Conservation (phyloP, 768 basidiomycete species). For the Wakefieldia striispora region DNA sequence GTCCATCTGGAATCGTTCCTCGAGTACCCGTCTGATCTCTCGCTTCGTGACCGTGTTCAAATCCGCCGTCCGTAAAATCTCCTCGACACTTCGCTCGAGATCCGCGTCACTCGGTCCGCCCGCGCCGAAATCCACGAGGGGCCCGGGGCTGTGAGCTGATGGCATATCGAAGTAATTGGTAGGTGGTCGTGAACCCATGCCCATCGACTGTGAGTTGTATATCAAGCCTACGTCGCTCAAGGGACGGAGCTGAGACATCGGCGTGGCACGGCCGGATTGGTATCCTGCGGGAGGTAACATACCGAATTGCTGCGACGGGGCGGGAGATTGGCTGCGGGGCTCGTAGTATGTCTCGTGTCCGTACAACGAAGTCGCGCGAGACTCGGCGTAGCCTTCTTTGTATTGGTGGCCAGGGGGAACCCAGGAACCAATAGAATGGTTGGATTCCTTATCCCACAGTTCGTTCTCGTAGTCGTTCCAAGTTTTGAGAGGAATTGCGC, state of each 20-base stretch:
- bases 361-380: slow-evolving; percentile 76
- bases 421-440: slow-evolving; percentile 94
- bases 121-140: slow-evolving; percentile 39
- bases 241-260: slow-evolving; percentile 45
- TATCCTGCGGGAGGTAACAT: slow-evolving; percentile 61
- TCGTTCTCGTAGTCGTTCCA: slow-evolving; percentile 98
- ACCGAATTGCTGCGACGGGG: slow-evolving; percentile 61
- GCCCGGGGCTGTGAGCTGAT: slow-evolving; percentile 49
- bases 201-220: slow-evolving; percentile 61
- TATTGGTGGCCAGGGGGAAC: slow-evolving; percentile 71
- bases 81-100: slow-evolving; percentile 71
- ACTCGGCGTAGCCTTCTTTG: slow-evolving; percentile 75
- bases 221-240: slow-evolving; percentile 37
- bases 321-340: slow-evolving; percentile 68
- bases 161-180: slow-evolving; percentile 79
- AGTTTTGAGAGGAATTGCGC: slow-evolving; percentile 89
- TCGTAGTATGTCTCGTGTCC: slow-evolving; percentile 89
- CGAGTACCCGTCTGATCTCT: slow-evolving; percentile 79
- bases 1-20: slow-evolving; percentile 78
- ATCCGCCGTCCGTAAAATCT: slow-evolving; percentile 74
- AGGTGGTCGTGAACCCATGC: slow-evolving; percentile 63
- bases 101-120: slow-evolving; percentile 64
- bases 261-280: slow-evolving; percentile 76
- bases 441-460: slow-evolving; percentile 96
- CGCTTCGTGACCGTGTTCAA: slow-evolving; percentile 91